These are phyloP conservation scores for Kalanchoe fedtschenkoi DNA, from an alignment of 164 flowering plant genomes.

Conservation along the genomic window DNA sequence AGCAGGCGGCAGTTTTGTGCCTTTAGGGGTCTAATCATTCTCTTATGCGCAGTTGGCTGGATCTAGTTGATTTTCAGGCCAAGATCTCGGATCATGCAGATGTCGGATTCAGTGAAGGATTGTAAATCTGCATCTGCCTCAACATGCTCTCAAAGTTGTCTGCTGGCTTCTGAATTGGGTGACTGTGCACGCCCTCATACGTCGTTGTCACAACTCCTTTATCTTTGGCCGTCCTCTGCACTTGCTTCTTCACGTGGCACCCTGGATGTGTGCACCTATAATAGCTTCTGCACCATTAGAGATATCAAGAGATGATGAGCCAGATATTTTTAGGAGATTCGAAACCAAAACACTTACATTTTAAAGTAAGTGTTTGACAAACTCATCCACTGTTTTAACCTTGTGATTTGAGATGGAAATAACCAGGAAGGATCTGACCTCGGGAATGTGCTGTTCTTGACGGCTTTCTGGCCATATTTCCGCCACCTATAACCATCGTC, in stretches of 20 bases:
- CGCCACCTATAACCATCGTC: slow-evolving; percentile 22
- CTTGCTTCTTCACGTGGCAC: slow-evolving; percentile 91
- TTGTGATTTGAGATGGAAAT: background rate
- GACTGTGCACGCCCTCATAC: slow-evolving; percentile 83
- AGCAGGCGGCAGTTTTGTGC: background rate
- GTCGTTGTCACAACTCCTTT: slow-evolving; percentile 83
- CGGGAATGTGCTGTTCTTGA: slow-evolving; percentile 17
- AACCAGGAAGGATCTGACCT: slow-evolving; percentile 6
- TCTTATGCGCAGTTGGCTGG: background rate
- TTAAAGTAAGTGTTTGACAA: no score
- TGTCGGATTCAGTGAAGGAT: background rate
- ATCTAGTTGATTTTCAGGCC: background rate
- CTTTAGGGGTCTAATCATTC: background rate
- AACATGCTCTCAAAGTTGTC: slow-evolving; percentile 17
- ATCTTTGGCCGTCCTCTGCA: slow-evolving; percentile 72
- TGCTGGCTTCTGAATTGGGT: slow-evolving; percentile 78
- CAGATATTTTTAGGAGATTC: no score
- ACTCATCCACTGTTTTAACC: background rate
- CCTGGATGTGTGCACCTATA: slow-evolving; percentile 86
- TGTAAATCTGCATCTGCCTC: slow-evolving; percentile 4
- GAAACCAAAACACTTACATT: background rate
- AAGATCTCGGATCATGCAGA: no score
- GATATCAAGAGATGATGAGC: no score
- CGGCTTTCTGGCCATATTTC: slow-evolving; percentile 19
- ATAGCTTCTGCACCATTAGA: slow-evolving; percentile 46